Evolutionary conservation across 345 rosid genomes (phyloP).

Genomic region (Cardamine occulta): DNA sequence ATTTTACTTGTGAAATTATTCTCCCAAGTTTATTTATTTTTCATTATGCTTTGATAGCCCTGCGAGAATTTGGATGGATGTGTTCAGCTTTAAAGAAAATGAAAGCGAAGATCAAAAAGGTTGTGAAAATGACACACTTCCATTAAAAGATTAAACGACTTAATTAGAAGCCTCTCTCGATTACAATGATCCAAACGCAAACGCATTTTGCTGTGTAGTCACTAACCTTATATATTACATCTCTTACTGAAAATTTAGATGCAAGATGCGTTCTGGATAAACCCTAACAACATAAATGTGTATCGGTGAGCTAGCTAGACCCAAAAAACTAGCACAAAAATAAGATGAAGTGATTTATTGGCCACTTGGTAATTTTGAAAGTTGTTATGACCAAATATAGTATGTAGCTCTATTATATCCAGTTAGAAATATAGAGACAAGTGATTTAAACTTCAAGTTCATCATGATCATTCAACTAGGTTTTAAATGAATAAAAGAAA

Average conservation of each 20-base stretch:
- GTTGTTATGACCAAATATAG: background rate
- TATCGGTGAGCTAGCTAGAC: background rate
- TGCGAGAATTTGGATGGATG: slow-evolving; percentile 22
- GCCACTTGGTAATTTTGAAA: background rate
- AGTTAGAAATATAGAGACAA: background rate
- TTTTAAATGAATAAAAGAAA: background rate
- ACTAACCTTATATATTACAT: background rate
- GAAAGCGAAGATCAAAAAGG: slow-evolving; percentile 32
- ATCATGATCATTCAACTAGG: background rate
- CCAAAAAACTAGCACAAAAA: background rate
- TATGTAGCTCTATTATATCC: background rate
- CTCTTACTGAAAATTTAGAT: background rate
- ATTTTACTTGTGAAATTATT: background rate
- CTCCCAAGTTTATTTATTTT: background rate
- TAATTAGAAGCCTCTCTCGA: background rate
- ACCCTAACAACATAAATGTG: background rate
- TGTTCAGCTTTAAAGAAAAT: slow-evolving; percentile 24
- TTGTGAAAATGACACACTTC: slow-evolving; percentile 43
- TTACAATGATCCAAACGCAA: slow-evolving; percentile 21
- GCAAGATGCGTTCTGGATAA: background rate
- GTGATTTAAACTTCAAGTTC: background rate
- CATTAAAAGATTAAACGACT: slow-evolving; percentile 23
- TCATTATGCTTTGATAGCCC: background rate
- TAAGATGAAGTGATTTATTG: background rate
- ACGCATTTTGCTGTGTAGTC: slow-evolving; percentile 7